These are phyloP conservation scores for Auxenochlorella protothecoides DNA, from an alignment of 139 green algal genomes.

Conservation along the genomic window DNA sequence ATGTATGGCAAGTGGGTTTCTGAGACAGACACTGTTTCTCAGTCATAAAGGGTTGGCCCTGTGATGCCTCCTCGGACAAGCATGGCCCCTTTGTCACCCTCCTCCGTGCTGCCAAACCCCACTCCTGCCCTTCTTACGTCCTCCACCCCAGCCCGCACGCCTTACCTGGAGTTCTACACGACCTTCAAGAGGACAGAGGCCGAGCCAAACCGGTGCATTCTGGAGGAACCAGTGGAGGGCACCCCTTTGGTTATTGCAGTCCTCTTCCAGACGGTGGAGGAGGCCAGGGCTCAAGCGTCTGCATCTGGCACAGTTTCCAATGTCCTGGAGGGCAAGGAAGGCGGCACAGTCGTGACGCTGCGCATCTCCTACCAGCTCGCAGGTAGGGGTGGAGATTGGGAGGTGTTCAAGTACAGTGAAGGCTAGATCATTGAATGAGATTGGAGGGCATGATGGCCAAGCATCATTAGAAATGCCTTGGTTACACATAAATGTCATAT, in stretches of 20 bases:
- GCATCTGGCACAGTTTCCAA: not conserved
- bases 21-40: too few species aligned
- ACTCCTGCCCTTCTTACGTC: not conserved
- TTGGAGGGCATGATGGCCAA: too few species aligned
- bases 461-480: too few species aligned
- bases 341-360: not conserved
- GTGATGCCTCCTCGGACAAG: not conserved
- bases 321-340: not conserved
- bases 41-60: too few species aligned
- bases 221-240: constrained; percentile 27
- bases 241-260: constrained; percentile 19
- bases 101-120: too few species aligned
- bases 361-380: constrained; percentile 26
- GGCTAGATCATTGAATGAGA: too few species aligned
- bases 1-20: not conserved
- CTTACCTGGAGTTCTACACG: constrained; percentile 30
- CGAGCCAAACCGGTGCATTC: constrained; percentile 23
- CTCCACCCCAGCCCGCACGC: constrained; percentile 18
- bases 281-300: not conserved
- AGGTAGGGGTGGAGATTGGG: constrained; percentile 2
- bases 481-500: too few species aligned
- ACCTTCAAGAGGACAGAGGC: constrained; percentile 19
- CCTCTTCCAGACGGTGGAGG: constrained; percentile 16
- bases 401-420: not conserved
- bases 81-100: not conserved